phyloP scores from a whole-genome alignment of 2,329 filamentous ascomycete species.

The Fusarium heterosporum region DNA sequence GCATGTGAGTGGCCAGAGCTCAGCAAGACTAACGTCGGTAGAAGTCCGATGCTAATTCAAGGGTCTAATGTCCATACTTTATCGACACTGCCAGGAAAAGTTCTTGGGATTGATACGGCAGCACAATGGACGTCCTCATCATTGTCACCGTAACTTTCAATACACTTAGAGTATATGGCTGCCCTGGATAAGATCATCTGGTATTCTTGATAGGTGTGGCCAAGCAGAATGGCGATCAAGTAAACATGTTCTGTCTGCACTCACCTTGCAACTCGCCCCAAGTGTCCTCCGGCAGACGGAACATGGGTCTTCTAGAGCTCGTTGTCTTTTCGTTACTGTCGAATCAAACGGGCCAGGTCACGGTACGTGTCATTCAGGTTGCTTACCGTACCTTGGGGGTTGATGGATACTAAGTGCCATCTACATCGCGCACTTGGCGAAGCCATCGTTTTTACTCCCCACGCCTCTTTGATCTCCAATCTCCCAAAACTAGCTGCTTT shows the following conservation, averaged over 20 bases:
- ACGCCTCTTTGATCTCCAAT: neutral
- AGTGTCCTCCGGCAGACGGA: slow-evolving; percentile 8
- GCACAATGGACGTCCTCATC: neutral
- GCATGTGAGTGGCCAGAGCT: slow-evolving; percentile 23
- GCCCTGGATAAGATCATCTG: neutral
- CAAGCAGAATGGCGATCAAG: slow-evolving; percentile 3
- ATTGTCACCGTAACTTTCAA: neutral
- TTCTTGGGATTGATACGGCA: neutral
- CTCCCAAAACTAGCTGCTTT: neutral
- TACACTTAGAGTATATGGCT: neutral
- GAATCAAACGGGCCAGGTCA: slow-evolving; percentile 14
- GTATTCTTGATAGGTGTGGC: neutral
- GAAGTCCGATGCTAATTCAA: neutral
- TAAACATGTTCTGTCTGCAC: neutral
- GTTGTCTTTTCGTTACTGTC: slow-evolving; percentile 8
- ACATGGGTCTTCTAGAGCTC: neutral
- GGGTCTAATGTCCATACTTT: slow-evolving; percentile 6
- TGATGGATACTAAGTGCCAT: slow-evolving; percentile 9
- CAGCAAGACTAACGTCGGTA: neutral
- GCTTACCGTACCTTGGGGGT: slow-evolving; percentile 1
- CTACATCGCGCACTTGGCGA: slow-evolving; percentile 8
- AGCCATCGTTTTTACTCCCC: slow-evolving; percentile 1
- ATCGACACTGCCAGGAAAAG: neutral
- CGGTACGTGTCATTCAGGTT: slow-evolving; percentile 15
- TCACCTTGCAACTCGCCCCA: neutral